phyloP scores from a whole-genome alignment of 345 rosid genomes.

The Populus pruinosa region DNA sequence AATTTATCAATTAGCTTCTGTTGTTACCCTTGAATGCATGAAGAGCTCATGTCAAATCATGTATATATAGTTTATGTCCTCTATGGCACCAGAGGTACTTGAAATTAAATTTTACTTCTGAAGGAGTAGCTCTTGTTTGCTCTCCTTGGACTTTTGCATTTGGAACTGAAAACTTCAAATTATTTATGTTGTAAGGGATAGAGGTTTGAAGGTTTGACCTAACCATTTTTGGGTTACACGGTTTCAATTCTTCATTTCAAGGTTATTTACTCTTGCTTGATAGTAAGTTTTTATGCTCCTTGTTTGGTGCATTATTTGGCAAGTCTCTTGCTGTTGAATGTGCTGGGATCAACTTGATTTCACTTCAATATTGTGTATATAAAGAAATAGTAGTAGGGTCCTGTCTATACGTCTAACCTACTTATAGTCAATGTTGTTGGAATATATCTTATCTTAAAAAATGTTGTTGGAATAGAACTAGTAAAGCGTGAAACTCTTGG shows the following conservation, averaged over 20 bases:
- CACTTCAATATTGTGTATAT: neutral
- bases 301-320: neutral
- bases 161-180: neutral
- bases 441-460: neutral
- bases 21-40: neutral
- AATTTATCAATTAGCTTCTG: neutral
- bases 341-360: conserved; percentile 4
- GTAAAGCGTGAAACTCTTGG: conserved; percentile 16
- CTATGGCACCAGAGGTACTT: neutral
- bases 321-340: conserved; percentile 3
- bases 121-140: neutral
- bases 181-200: neutral
- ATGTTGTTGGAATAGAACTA: neutral
- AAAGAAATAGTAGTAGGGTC: neutral
- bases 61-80: neutral
- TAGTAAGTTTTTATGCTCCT: neutral
- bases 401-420: neutral
- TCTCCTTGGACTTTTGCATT: neutral
- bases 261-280: neutral
- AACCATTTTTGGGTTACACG: neutral
- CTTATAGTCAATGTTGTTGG: neutral
- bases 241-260: neutral
- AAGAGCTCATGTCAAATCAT: neutral
- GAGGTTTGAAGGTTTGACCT: neutral
- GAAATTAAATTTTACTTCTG: neutral